Base-by-base conservation (phyloP, 2,329 filamentous ascomycete species). In the Ciborinia camelliae region DNA sequence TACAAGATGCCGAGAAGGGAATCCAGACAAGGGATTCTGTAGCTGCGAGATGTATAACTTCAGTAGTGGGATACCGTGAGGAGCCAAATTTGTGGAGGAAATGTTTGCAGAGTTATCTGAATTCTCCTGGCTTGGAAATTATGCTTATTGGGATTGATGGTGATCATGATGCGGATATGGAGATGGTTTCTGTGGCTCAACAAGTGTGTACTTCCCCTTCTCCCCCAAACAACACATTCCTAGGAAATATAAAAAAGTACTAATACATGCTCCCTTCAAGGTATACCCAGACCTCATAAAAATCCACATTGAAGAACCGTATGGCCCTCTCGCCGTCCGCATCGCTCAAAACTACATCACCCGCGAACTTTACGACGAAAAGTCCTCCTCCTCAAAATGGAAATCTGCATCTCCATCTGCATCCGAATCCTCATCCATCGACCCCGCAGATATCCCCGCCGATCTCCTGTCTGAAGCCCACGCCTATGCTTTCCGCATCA, bases 141-240 rank as follows among this genome's bases (percentile, higher is more conserved):
- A 58, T 68, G 63, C 59, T 64, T 28, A 63, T 68, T 35, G 66
- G 66, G 5, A 66, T 68, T n/a, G 67, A 68, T 65, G 67, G 67
- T 4, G 67, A 68, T 50, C 48, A 54, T 30, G 62, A 59, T 43
- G 66, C 50, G 4, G 67, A 68, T 51, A 66, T 68, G 67, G 67
- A 68, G 45, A 68, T 68, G 67, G 62, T 68, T 41, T 57, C 47
- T 14, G 65, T 66, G n/a, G 67, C 66, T n/a, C 61, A 65, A 63
- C 45, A 67, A 43, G 67, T 67, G 45, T 14, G 39, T 45, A 47
- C 26, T n/a, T 26, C 6, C 45, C 12, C 35, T 4, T 3, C n/a
- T 1, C 26, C 6, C 26, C 15, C 15, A 15, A 12, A 48, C 12
- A 35, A 60, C n/a, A n/a, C n/a, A 7, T 30, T 2, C 35, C 5